Conservation (phyloP, 495 filamentous ascomycete genomes). For the Podospora tetraspora region DNA sequence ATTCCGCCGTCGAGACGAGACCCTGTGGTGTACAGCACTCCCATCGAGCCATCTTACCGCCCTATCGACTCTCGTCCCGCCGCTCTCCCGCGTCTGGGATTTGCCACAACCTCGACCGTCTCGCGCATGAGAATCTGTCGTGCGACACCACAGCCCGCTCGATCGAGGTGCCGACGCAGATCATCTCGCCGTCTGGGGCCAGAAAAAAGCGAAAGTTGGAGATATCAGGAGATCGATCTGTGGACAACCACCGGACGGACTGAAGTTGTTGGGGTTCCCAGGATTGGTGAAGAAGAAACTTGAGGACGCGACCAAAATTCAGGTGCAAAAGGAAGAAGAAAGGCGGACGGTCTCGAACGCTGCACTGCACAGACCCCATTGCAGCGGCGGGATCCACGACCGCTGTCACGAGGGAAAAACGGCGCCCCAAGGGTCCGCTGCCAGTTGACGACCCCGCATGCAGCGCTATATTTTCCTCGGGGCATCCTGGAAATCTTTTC, state of each 20-base stretch:
- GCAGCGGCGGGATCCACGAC: neutral
- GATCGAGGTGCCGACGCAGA: neutral
- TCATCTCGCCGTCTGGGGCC: neutral
- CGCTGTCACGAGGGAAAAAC: neutral
- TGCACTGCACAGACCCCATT: neutral
- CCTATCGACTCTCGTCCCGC: neutral
- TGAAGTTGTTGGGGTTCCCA: neutral
- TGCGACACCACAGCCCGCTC: neutral
- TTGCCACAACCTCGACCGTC: neutral
- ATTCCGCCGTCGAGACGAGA: neutral
- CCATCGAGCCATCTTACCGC: neutral
- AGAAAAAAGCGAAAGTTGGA: neutral
- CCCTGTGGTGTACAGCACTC: neutral
- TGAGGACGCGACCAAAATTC: neutral
- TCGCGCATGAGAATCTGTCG: neutral
- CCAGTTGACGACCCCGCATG: neutral
- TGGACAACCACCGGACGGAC: neutral
- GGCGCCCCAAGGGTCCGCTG: neutral
- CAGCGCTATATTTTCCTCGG: neutral
- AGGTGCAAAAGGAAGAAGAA: too few species aligned
- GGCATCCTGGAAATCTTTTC: neutral
- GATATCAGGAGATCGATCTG: neutral
- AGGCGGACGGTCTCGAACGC: neutral
- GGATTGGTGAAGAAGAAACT: neutral
- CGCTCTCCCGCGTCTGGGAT: neutral